Base-by-base conservation (phyloP, 768 basidiomycete species). In the Hydnomerulius pinastri region DNA sequence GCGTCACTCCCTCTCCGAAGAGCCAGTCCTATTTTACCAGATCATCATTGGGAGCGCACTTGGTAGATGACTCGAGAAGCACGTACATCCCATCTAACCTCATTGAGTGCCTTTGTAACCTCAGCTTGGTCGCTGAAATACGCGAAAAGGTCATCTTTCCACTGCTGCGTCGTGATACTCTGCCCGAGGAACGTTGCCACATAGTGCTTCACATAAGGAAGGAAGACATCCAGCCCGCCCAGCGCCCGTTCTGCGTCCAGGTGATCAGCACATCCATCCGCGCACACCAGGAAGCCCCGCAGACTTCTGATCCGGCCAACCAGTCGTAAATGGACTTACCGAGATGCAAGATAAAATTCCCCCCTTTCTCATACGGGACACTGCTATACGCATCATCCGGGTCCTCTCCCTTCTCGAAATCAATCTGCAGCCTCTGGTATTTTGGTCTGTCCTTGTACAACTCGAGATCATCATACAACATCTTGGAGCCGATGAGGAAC, bases 301-400 rank as follows among this genome's bases (percentile, higher is more conserved):
- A n/a, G n/a, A n/a, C n/a, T n/a, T n/a, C n/a, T n/a, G n/a, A n/a
- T n/a, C n/a, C n/a, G n/a, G n/a, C 9, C 13, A 32, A 20, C n/a
- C 15, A 24, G 15, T 36, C 9, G 28, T n/a, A n/a, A n/a, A n/a
- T n/a, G n/a, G n/a, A 59, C 77, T 47, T 47, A 88, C 88, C 93
- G 29, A 97, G 77, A 70, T 91, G 77, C 25, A 94, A 77, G 20
- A 98, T 72, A 60, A 98, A 83, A 64, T 93, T 96, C 2, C 87
- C 80, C 21, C 95, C 95, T 69, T 95, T 90, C 65, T 90, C 88
- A 58, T 96, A 96, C 1, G 94, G 88, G 38, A 96, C 75, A 43
- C 76, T 65, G 46, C 73, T 77, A 68, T 87, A 92, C 6, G 88
- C 86, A 37, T 90, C 88, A 63, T 93, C 89, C 7, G 88, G 82